phyloP scores from a whole-genome alignment of 139 green algal species.

The Chlorella sp. region DNA sequence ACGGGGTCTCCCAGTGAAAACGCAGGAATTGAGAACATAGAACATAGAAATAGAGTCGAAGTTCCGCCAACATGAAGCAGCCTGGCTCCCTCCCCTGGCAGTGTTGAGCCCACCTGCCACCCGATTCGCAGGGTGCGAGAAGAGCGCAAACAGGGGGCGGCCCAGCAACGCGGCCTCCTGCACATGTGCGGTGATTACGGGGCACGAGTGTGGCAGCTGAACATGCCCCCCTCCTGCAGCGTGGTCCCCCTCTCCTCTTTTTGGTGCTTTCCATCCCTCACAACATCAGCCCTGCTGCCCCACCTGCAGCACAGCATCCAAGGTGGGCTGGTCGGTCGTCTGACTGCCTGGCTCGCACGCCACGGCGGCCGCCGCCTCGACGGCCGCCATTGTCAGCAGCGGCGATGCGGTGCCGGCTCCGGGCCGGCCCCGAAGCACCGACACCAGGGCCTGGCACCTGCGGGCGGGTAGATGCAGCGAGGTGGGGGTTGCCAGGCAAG shows the following conservation, averaged over 20 bases:
- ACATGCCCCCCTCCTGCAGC: too few relatives aligned
- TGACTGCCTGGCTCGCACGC: constrained; percentile 57
- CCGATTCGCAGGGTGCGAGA: constrained; percentile 63
- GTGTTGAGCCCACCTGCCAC: too few relatives aligned
- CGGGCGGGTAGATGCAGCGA: background rate
- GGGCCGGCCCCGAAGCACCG: constrained; percentile 26
- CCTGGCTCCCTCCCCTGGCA: too few relatives aligned
- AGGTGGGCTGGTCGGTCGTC: constrained; percentile 64
- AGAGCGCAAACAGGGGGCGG: constrained; percentile 77
- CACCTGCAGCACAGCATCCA: constrained; percentile 54
- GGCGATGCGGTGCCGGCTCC: constrained; percentile 8
- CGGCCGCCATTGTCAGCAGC: constrained; percentile 49
- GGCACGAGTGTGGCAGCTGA: too few relatives aligned
- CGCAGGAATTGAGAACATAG: too few relatives aligned
- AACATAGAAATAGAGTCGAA: too few relatives aligned
- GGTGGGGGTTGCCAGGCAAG: too few relatives aligned
- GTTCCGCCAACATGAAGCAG: too few relatives aligned
- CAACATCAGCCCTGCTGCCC: background rate
- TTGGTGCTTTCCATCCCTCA: too few relatives aligned
- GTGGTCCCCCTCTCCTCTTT: too few relatives aligned
- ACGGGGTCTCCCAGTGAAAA: too few relatives aligned
- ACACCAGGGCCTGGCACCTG: constrained; percentile 38
- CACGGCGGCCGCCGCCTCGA: constrained; percentile 62
- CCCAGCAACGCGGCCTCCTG: constrained; percentile 64
- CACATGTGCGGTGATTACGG: background rate